These are phyloP conservation scores for Cytidiella melzeri DNA, from an alignment of 768 basidiomycete species.

Conservation along the genomic window DNA sequence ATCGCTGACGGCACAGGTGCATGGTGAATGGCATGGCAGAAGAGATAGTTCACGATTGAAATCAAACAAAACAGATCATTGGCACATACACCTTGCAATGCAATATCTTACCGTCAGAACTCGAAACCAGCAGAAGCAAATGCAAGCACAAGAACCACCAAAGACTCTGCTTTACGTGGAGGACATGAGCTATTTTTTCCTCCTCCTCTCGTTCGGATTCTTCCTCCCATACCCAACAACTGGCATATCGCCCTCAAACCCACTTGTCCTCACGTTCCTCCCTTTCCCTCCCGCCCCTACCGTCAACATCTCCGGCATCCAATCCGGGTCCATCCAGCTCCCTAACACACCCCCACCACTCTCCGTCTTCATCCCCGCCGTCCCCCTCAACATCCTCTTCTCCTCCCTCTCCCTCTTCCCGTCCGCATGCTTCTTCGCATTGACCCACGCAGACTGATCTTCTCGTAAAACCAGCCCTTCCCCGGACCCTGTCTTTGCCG, in stretches of 20 bases:
- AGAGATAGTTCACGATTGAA: too few relatives aligned
- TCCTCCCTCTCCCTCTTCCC: conserved; percentile 75
- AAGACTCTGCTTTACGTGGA: too few relatives aligned
- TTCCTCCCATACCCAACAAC: conserved; percentile 80
- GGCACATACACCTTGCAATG: too few relatives aligned
- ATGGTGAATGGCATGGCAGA: too few relatives aligned
- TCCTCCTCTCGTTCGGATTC: conserved; percentile 83
- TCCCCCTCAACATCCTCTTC: conserved; percentile 48
- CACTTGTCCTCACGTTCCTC: conserved; percentile 41
- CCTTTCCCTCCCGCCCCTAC: conserved; percentile 69
- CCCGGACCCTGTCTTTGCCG: conserved; percentile 76
- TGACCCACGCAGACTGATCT: conserved; percentile 84
- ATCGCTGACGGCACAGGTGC: too few relatives aligned
- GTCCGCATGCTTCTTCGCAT: conserved; percentile 75
- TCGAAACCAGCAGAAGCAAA: too few relatives aligned
- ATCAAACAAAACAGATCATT: too few relatives aligned
- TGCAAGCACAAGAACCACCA: too few relatives aligned
- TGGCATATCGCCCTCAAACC: conserved; percentile 67
- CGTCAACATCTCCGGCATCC: conserved; percentile 77
- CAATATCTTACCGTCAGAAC: too few relatives aligned
- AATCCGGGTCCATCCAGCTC: conserved; percentile 95
- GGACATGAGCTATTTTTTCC: conserved; percentile 36
- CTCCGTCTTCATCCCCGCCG: conserved; percentile 31
- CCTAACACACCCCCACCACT: conserved; percentile 50
- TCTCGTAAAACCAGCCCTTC: conserved; percentile 86